Evolutionary conservation across 2,329 filamentous ascomycete genomes (phyloP), one percentile per base, ranked within the genome.

Genomic region (Xylariaceae sp.): DNA sequence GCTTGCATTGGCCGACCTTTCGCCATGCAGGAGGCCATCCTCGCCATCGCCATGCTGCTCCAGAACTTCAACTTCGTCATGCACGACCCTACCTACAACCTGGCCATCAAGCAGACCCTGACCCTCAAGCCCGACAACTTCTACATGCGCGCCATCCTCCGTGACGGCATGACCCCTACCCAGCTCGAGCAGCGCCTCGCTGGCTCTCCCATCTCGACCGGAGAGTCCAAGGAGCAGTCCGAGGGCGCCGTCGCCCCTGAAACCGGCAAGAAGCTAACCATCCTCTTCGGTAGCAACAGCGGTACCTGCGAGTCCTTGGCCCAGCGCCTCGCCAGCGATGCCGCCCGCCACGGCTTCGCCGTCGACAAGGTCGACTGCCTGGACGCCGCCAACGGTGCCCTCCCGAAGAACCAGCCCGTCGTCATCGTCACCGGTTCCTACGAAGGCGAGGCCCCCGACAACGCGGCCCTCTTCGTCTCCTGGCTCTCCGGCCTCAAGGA

Each of bases 281-380:
- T 92, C 17, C 81, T 86, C 49, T 92, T 89, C 67, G 89, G 89
- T 2, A 88, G 86, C 15, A 90, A 90, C 68, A 85, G 84, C 1
- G 88, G 88, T 0, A 92, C 88, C 1, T 92, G 88, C 70, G 86
- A 91, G 71, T 78, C 84, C 1, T 78, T 91, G 51, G 85, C 88
- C 0, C 81, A 87, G 62, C 77, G 82, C 34, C 71, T 91, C 9
- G 85, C 85, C 0, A 76, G 79, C 7, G 81, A 85, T 66, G 87
- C 87, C 0, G 66, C 76, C 1, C 71, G 72, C 2, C 83, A 84
- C 65, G 88, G 88, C 0, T 90, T 85, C 71, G 73, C 70, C 3
- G 82, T 83, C 4, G 70, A 73, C 1, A 76, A 75, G 2, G 73
- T 87, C 1, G 78, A 81, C 18, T 77, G 80, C 1, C 72, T 92